Percentiles rank a stretch among this genome's conserved stretches.
Evolutionary conservation across 768 basidiomycete species (phyloP).

Genomic region (Cyclocybe cylindracea): DNA sequence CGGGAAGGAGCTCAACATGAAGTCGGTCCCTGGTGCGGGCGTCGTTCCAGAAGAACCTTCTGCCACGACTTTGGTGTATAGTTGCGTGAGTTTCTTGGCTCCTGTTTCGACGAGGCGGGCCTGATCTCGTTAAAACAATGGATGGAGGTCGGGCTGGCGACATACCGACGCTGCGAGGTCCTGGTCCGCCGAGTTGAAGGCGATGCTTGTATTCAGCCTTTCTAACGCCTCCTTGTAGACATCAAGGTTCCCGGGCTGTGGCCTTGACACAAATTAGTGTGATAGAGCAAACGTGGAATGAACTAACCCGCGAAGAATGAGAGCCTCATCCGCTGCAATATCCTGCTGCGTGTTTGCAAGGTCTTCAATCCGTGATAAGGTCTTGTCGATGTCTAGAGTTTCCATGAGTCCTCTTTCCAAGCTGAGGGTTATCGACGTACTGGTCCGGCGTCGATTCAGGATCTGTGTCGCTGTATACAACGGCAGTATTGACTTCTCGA

Average conservation of each 20-base stretch:
- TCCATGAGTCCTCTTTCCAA: not conserved
- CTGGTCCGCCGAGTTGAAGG: conserved; percentile 65
- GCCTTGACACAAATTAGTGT: conserved; percentile 40
- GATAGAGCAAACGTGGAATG: not conserved
- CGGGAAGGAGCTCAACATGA: conserved; percentile 55
- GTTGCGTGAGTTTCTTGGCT: conserved; percentile 76
- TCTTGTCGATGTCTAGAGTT: conserved; percentile 73
- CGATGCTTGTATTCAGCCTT: conserved; percentile 76
- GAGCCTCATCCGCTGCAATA: conserved; percentile 73
- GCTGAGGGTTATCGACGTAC: conserved; percentile 42
- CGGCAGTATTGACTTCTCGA: conserved; percentile 85
- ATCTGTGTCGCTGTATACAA: conserved; percentile 80
- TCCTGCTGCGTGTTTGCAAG: conserved; percentile 76
- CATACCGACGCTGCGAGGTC: conserved; percentile 56
- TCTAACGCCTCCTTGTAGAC: conserved; percentile 73
- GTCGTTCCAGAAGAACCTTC: conserved; percentile 81
- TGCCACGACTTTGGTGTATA: conserved; percentile 88
- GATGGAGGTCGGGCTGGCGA: not conserved
- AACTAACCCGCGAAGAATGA: conserved; percentile 75
- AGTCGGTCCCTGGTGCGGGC: conserved; percentile 58
- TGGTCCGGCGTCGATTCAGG: conserved; percentile 68
- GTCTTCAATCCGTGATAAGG: conserved; percentile 76
- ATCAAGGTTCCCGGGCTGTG: conserved; percentile 66
- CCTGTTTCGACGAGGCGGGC: conserved; percentile 84
- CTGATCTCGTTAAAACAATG: conserved; percentile 16